Base-by-base conservation (phyloP, 768 basidiomycete genomes). In the Lactifluus volemus region DNA sequence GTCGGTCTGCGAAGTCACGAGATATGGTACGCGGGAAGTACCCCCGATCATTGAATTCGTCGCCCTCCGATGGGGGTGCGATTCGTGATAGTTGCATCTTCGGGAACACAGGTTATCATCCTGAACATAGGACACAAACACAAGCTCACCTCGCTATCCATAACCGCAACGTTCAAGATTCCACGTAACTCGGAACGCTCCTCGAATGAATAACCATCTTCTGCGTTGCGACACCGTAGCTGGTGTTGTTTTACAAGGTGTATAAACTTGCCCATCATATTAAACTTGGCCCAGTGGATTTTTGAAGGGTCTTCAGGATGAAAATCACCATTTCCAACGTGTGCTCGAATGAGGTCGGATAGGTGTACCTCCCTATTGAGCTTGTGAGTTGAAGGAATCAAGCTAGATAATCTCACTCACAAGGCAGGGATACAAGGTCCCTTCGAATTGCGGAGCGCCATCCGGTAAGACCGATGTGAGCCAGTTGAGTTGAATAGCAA, bases 241-340 rank as follows among this genome's bases (percentile, higher is more conserved):
- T 96, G 93, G 67, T 88, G 92, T 63, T 88, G 82, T 0, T 81
- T 79, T 6, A 93, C 88, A 67, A 81, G 84, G 53, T 82, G 80
- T 58, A 96, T 84, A 68, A 94, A 92, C 61, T 85, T 81, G 34
- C 88, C 94, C 77, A 98, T 88, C 82, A 92, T 87, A 65, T 87
- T 88, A 73, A 89, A 97, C 73, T 98, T 98, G 30, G 87, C 90
- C 96, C 96, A 98, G 68, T 98, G 93, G 56, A 98, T 89, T 69
- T 84, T 84, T 44, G 71, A 76, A 4, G 84, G 77, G 67, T 90
- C 86, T 21, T 80, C 75, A 7, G 83, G 75, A 63, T 82, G 81
- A 63, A 82, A 79, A 67, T 95, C 90, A 2, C 78, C 77, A 63
- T 96, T 94, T 59, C 85, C 88, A 73, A 92, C 90, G 65, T 97